Percentiles rank a stretch among this genome's conserved stretches.
Conservation (phyloP, 1,139 yeast species). For the Diutina sp. region DNA sequence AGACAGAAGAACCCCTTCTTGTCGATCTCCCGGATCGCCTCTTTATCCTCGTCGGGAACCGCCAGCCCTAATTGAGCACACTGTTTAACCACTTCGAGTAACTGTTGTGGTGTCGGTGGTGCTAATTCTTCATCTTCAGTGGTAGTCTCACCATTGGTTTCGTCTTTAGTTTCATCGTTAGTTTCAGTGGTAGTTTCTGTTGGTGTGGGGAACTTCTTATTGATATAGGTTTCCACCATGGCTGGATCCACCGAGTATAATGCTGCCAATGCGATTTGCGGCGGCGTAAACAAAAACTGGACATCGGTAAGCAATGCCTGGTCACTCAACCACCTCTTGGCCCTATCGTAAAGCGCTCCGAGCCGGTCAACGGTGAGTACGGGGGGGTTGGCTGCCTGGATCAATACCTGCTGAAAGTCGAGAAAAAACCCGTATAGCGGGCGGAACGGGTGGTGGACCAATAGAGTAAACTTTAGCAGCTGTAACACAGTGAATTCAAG, state of each 20-base stretch:
- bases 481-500: slow-evolving; percentile 69
- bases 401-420: slow-evolving; percentile 62
- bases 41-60: slow-evolving; percentile 31
- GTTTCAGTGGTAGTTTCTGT: slow-evolving; percentile 2
- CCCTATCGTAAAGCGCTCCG: slow-evolving; percentile 51
- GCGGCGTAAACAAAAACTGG: slow-evolving; percentile 72
- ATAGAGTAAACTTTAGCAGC: slow-evolving; percentile 62
- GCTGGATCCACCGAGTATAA: slow-evolving; percentile 53
- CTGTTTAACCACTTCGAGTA: slow-evolving; percentile 30
- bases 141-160: background rate
- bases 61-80: slow-evolving; percentile 37
- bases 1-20: slow-evolving; percentile 50
- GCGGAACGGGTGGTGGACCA: slow-evolving; percentile 79
- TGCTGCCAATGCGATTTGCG: slow-evolving; percentile 88
- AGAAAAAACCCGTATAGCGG: slow-evolving; percentile 87
- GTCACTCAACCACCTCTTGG: slow-evolving; percentile 51
- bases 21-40: slow-evolving; percentile 50
- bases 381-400: slow-evolving; percentile 17
- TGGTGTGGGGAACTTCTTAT: slow-evolving; percentile 29
- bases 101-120: slow-evolving; percentile 4
- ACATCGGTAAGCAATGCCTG: slow-evolving; percentile 62
- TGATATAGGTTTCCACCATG: slow-evolving; percentile 54
- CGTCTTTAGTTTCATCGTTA: slow-evolving; percentile 6
- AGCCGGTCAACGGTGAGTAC: slow-evolving; percentile 30
- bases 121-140: background rate